Evolutionary conservation across 768 basidiomycete genomes (phyloP), one percentile per base, ranked within the genome.

Genomic region (Auriscalpium orientale): DNA sequence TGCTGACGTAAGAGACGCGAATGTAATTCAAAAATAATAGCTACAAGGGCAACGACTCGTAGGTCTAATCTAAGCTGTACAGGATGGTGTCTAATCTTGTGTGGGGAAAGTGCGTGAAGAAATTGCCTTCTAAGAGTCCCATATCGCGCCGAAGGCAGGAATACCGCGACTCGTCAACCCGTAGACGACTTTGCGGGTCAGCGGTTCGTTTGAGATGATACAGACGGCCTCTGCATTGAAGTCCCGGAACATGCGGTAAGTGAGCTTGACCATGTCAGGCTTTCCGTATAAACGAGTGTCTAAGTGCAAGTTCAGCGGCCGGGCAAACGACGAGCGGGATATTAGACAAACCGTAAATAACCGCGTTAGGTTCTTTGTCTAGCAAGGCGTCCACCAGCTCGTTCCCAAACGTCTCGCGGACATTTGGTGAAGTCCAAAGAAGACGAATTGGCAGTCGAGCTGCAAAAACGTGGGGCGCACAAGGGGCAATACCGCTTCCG

Each of bases 361-460:
- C 78, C 4, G 81, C 80, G 53, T 72, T 76, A n/a, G 81, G 81
- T 20, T 74, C 72, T 1, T 77, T 77, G n/a, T 69, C 73, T 21
- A 83, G 65, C 55, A 85, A 77, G 9, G 74, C 63, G 63, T 83
- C 80, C 1, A 83, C 82, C 12, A 85, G 70, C 51, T 80, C 73
- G 65, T 83, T 74, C 28, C 83, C 83, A 62, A 83, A 85, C 13
- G 82, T 85, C 67, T 79, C 71, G 16, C 81, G 75, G 44, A 82
- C 80, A 58, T 81, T 76, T 2, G 81, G 82, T 15, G 81, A 77
- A 0, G 81, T 82, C 82, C 82, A 83, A n/a, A 85, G 72, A 34
- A 83, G 72, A 16, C 76, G 73, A 49, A 79, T 79, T 4, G 81
- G 80, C 8, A 80, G 69, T 22, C 73, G 69, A 59, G 74, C 69